Conservation (phyloP, 768 basidiomycete species). For the Macrocybe gigantea region DNA sequence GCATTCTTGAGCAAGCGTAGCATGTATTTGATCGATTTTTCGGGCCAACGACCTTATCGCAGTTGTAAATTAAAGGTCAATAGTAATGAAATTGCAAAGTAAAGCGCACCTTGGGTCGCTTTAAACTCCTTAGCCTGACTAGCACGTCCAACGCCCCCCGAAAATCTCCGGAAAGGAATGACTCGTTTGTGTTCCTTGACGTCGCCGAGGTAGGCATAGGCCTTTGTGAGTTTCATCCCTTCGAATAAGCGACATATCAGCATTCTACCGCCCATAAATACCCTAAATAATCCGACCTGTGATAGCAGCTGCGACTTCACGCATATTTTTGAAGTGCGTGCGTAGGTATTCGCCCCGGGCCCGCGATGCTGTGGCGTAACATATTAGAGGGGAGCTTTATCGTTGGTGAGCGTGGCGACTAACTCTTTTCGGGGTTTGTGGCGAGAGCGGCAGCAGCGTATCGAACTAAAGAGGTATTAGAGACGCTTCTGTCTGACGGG, state of each 20-base stretch:
- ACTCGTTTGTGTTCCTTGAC: conserved; percentile 96
- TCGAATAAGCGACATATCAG: background rate
- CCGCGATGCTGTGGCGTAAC: conserved; percentile 60
- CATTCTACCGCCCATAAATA: background rate
- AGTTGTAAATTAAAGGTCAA: background rate
- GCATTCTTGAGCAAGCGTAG: conserved; percentile 95
- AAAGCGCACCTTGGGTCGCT: conserved; percentile 76
- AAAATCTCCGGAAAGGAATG: conserved; percentile 94
- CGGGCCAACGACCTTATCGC: conserved; percentile 93
- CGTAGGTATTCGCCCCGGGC: conserved; percentile 96
- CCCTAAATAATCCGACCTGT: conserved; percentile 51
- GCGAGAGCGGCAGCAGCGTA: conserved; percentile 87
- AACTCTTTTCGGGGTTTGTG: conserved; percentile 94
- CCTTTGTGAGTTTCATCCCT: conserved; percentile 94
- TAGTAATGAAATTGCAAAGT: background rate
- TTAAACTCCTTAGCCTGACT: conserved; percentile 96
- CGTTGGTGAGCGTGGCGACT: conserved; percentile 20
- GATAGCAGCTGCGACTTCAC: conserved; percentile 94
- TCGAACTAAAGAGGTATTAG: conserved; percentile 55
- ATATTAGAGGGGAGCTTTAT: too few species aligned
- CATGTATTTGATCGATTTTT: conserved; percentile 97
- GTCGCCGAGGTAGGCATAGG: conserved; percentile 88
- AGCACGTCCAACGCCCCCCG: conserved; percentile 92
- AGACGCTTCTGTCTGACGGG: conserved; percentile 12
- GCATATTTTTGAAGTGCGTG: conserved; percentile 99